These are phyloP conservation scores for Berberis vulgaris DNA, from an alignment of 164 flowering plant species.

Conservation along the genomic window DNA sequence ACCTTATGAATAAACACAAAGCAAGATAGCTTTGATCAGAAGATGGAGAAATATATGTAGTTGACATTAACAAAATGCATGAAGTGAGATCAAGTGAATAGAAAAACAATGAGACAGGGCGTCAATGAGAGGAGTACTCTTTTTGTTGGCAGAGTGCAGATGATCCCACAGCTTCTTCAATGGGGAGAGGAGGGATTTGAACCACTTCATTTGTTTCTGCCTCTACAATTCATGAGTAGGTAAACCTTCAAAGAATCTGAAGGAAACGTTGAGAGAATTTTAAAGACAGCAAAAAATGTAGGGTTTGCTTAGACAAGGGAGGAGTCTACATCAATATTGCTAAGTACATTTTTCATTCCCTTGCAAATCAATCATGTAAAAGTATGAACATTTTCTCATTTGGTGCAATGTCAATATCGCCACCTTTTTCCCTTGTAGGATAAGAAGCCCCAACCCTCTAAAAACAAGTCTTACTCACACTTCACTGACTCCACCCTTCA, in stretches of 20 bases:
- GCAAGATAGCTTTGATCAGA: background rate
- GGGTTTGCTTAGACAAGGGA: slow-evolving; percentile 54
- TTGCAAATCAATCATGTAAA: slow-evolving; percentile 36
- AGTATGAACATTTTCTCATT: slow-evolving; percentile 14
- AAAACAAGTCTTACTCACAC: background rate
- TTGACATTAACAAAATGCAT: background rate
- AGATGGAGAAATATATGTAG: background rate
- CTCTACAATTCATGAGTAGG: slow-evolving; percentile 4
- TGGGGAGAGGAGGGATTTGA: slow-evolving; percentile 47
- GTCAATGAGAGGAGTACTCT: slow-evolving; percentile 27
- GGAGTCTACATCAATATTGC: slow-evolving; percentile 11
- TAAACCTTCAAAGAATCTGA: background rate
- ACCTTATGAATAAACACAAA: background rate
- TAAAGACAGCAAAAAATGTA: slow-evolving; percentile 8
- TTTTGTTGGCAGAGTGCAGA: slow-evolving; percentile 30
- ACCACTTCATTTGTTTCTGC: slow-evolving; percentile 37
- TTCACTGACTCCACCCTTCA: background rate
- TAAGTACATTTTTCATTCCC: slow-evolving; percentile 21
- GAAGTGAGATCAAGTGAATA: background rate
- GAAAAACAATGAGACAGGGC: background rate
- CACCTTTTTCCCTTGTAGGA: slow-evolving; percentile 14
- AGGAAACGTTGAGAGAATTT: background rate
- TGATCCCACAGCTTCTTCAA: slow-evolving; percentile 57
- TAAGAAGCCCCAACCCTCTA: background rate
- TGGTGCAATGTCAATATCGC: slow-evolving; percentile 44